Conservation (phyloP, 1,284 basidiomycete species). For the Cystobasidium sp. region DNA sequence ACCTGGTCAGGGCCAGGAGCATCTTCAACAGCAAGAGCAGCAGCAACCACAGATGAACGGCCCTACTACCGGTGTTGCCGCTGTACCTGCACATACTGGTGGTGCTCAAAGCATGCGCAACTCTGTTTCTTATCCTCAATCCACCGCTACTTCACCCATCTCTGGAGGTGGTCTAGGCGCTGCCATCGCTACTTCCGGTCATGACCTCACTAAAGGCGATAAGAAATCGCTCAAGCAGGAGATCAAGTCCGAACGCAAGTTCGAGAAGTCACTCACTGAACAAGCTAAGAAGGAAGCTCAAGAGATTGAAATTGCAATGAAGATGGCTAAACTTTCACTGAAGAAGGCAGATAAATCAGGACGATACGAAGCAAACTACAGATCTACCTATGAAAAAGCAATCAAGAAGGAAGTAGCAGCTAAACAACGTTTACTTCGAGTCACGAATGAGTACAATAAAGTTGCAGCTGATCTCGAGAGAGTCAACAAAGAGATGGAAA, state of each 20-base stretch:
- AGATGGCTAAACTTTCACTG: constrained; percentile 26
- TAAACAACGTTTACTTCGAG: constrained; percentile 30
- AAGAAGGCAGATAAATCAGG: constrained; percentile 38
- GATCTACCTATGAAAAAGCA: constrained; percentile 39
- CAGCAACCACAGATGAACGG: constrained; percentile 12
- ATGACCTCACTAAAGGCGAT: constrained; percentile 28
- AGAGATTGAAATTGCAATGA: constrained; percentile 30
- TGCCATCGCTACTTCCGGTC: constrained; percentile 39
- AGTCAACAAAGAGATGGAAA: constrained; percentile 38
- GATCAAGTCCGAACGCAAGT: constrained; percentile 38
- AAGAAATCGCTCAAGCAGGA: constrained; percentile 38
- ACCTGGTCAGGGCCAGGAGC: neutral
- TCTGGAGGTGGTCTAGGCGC: constrained; percentile 38
- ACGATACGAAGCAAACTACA: constrained; percentile 26
- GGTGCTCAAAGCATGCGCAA: constrained; percentile 8
- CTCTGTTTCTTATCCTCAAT: neutral
- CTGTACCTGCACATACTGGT: neutral
- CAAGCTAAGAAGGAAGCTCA: constrained; percentile 33
- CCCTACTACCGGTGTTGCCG: constrained; percentile 22
- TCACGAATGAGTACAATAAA: constrained; percentile 42
- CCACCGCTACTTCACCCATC: constrained; percentile 13
- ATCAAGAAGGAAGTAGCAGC: constrained; percentile 40
- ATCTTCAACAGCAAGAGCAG: constrained; percentile 8
- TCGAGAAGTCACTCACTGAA: constrained; percentile 28
- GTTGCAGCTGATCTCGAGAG: constrained; percentile 39